Evolutionary conservation across 2,329 filamentous ascomycete species (phyloP), one percentile per base, ranked within the genome.

Genomic region (Ascocoryne sarcoides): DNA sequence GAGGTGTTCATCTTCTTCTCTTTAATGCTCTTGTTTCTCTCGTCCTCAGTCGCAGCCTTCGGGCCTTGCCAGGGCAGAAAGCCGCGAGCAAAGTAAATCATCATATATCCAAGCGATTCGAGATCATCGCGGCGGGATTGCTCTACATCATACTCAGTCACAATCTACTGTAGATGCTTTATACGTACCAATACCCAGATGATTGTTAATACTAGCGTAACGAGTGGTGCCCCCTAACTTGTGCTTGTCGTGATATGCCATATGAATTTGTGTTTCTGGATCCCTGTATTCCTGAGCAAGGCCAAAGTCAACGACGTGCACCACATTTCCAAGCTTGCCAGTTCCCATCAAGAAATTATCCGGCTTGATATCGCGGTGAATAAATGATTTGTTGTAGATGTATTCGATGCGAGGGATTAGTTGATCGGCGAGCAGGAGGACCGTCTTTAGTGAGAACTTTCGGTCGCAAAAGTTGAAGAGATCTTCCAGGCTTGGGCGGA

Each of bases 1-100:
- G 92, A 89, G 3, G 92, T 96, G 10, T 92, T 96, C 92, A 96
- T 96, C 86, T 98, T 98, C 82, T 96, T 98, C 76, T 96, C 92
- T 90, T 96, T 96, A 70, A 98, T 98, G 52, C 89, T 81, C 69
- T 98, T 92, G 63, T 98, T 96, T 74, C 96, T 98, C 73, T 96
- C 89, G 82, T 95, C 95, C 80, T 95, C 95, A 53, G 89, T 95
- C 55, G 90, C 89, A 70, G 89, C 90, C 79, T 95, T 95, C 41
- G 95, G 75, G 43, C 92, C 90, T 71, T 98, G 92, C 92, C 92
- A 98, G 47, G 92, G 92, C 42, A 98, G 87, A 50, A 89, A 95
- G 50, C 92, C 92, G 67, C 92, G 90, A 75, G 89, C 96, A 73
- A 98, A 98, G 76, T 96, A 98, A 49, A 98, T 83, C 89, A 98